Conservation (phyloP, 1,284 basidiomycete species). For the Ceratobasidium sp. region DNA sequence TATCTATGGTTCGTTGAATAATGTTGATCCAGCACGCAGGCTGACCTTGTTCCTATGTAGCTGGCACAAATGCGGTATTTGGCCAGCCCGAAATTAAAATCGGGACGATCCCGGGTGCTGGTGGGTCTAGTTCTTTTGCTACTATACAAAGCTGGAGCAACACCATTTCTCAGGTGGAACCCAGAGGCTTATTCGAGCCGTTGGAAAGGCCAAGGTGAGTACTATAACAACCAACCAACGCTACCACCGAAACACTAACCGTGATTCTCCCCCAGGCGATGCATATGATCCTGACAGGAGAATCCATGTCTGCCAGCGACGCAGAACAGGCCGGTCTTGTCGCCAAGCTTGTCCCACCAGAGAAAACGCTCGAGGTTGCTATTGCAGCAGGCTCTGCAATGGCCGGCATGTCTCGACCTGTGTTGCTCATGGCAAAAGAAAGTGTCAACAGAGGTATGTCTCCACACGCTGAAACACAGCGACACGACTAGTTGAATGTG, state of each 20-base stretch:
- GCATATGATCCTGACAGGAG: constrained; percentile 47
- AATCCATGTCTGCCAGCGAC: constrained; percentile 46
- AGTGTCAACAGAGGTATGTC: constrained; percentile 46
- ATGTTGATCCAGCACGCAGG: constrained; percentile 51
- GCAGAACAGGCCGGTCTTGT: constrained; percentile 46
- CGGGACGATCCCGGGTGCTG: constrained; percentile 76
- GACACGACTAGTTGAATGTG: background rate
- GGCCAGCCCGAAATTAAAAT: constrained; percentile 79
- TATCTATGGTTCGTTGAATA: background rate
- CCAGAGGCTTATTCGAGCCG: constrained; percentile 69
- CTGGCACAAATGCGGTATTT: constrained; percentile 70
- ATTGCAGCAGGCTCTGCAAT: constrained; percentile 43
- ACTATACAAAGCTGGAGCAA: background rate
- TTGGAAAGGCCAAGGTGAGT: constrained; percentile 70
- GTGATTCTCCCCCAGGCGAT: constrained; percentile 40
- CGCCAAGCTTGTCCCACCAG: constrained; percentile 41
- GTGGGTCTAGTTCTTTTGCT: background rate
- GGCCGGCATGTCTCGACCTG: constrained; percentile 45
- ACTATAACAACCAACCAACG: background rate
- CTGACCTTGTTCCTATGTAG: constrained; percentile 67
- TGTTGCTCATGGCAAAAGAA: constrained; percentile 49
- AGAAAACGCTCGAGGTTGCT: constrained; percentile 43
- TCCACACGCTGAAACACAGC: background rate
- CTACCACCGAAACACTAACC: background rate
- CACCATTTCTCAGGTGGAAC: constrained; percentile 60